These are phyloP conservation scores for Camelina sativa DNA, from an alignment of 345 rosid genomes.

Conservation along the genomic window DNA sequence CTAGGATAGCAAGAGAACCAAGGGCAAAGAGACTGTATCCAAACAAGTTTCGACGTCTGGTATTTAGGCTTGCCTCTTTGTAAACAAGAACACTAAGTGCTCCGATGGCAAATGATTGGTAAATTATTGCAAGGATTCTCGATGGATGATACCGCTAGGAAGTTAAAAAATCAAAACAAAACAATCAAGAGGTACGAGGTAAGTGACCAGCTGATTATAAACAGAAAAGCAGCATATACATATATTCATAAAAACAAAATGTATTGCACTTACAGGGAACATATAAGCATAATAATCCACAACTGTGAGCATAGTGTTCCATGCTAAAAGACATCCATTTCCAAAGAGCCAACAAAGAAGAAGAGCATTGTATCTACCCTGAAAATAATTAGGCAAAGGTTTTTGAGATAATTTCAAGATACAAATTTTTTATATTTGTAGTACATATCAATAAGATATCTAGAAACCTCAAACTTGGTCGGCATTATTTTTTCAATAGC, in stretches of 20 bases:
- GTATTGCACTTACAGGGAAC: constrained; percentile 15
- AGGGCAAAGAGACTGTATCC: constrained; percentile 68
- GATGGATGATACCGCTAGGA: constrained; percentile 78
- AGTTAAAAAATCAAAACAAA: constrained; percentile 2
- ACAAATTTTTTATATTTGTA: background rate
- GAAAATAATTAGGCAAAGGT: background rate
- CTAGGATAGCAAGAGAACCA: constrained; percentile 53
- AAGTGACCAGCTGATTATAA: background rate
- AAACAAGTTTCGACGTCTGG: constrained; percentile 63
- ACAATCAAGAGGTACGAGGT: background rate
- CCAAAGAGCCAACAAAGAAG: constrained; percentile 74
- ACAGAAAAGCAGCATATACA: background rate
- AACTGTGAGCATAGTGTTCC: constrained; percentile 77
- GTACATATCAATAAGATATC: background rate
- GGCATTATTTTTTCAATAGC: background rate
- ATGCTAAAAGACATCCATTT: constrained; percentile 66
- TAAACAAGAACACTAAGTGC: constrained; percentile 58
- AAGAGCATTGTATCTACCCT: constrained; percentile 62
- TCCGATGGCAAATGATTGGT: constrained; percentile 70
- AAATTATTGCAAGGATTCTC: constrained; percentile 72
- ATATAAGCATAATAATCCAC: constrained; percentile 55
- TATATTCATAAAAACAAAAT: background rate
- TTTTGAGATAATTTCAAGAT: background rate
- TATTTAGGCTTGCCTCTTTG: constrained; percentile 65
- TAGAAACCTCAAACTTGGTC: background rate